phyloP scores from a whole-genome alignment of 2,329 filamentous ascomycete species.

The Pseudovirgaria hyperparasitica region DNA sequence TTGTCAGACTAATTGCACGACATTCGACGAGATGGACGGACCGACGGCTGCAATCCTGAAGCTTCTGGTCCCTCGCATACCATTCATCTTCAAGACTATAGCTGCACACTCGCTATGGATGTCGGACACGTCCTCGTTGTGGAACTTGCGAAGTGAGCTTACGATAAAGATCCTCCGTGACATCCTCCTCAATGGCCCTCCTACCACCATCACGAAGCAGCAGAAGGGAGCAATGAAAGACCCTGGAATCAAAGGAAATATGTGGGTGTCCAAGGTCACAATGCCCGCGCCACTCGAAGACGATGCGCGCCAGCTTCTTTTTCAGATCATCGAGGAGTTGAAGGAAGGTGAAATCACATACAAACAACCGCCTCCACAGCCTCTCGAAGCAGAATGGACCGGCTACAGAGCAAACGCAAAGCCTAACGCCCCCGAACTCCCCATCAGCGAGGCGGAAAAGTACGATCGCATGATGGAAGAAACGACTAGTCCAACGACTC shows the following conservation, averaged over 20 bases:
- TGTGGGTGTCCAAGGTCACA: conserved; percentile 68
- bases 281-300: conserved; percentile 46
- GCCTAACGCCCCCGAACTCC: conserved; percentile 37
- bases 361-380: conserved; percentile 37
- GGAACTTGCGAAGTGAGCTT: conserved; percentile 65
- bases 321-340: conserved; percentile 45
- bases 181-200: conserved; percentile 16
- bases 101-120: conserved; percentile 52
- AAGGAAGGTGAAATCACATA: conserved; percentile 28
- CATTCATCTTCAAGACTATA: conserved; percentile 49
- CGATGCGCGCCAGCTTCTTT: conserved; percentile 43
- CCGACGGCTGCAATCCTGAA: conserved; percentile 21
- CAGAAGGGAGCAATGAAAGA: conserved; percentile 54
- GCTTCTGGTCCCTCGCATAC: conserved; percentile 31
- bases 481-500: conserved; percentile 46
- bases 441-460: conserved; percentile 48
- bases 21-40: conserved; percentile 15
- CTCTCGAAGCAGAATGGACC: conserved; percentile 64
- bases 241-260: conserved; percentile 58
- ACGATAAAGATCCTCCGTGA: conserved; percentile 57
- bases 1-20: too few species aligned
- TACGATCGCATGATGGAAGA: conserved; percentile 58
- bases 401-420: conserved; percentile 49
- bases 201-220: conserved; percentile 15
- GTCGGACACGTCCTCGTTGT: conserved; percentile 60